Evolutionary conservation across 2,329 filamentous ascomycete genomes (phyloP).

Genomic region (Cladophialophora psammophila): DNA sequence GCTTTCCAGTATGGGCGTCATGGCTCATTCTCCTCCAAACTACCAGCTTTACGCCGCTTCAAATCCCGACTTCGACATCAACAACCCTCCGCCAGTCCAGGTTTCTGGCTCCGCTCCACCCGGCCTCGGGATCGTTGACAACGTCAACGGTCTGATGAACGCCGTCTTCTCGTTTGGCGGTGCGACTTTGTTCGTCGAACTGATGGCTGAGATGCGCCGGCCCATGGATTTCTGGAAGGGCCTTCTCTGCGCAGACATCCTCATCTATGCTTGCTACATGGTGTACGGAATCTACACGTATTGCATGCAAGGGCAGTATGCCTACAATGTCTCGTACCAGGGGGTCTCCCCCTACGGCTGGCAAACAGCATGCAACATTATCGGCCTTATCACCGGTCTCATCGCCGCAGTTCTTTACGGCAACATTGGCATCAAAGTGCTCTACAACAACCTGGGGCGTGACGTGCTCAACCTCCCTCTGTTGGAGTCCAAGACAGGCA

Average conservation of each 20-base stretch:
- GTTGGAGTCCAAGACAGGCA: conserved; percentile 30
- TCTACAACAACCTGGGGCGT: conserved; percentile 35
- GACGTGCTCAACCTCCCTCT: conserved; percentile 33
- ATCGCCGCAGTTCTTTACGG: conserved; percentile 52
- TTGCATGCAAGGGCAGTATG: conserved; percentile 57
- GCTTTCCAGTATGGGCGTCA: conserved; percentile 55
- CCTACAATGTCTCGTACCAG: conserved; percentile 52
- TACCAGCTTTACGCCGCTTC: conserved; percentile 50
- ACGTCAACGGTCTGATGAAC: conserved; percentile 61
- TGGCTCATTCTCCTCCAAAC: conserved; percentile 59
- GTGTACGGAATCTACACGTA: conserved; percentile 59
- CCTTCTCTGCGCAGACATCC: conserved; percentile 54
- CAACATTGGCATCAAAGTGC: conserved; percentile 51
- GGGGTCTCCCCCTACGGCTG: conserved; percentile 50
- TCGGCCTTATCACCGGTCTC: conserved; percentile 48
- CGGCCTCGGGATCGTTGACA: conserved; percentile 53
- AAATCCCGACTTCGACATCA: conserved; percentile 50
- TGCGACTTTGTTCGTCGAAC: conserved; percentile 64
- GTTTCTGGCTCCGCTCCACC: conserved; percentile 28
- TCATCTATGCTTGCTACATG: conserved; percentile 58
- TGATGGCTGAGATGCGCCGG: conserved; percentile 62
- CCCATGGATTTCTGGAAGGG: conserved; percentile 60
- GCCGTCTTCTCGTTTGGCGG: conserved; percentile 67
- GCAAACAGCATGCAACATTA: conserved; percentile 53
- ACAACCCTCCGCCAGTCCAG: conserved; percentile 50